phyloP scores from a whole-genome alignment of 257 asterid species.

The Plantago major region DNA sequence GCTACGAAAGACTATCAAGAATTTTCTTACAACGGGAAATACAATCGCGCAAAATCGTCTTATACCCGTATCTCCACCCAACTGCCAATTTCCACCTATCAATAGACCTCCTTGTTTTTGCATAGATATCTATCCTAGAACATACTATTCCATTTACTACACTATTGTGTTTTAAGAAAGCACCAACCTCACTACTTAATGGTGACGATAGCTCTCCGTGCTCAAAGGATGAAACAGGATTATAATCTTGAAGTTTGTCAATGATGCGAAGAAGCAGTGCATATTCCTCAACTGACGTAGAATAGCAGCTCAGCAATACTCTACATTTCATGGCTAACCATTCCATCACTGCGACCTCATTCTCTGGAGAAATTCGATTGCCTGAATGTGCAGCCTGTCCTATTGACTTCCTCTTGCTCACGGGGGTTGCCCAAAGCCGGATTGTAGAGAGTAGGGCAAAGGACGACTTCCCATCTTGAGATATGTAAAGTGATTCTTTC shows the following conservation, averaged over 20 bases:
- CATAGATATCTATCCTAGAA: constrained; percentile 5
- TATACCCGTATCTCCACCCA: constrained; percentile 63
- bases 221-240: constrained; percentile 3
- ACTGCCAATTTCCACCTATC: constrained; percentile 60
- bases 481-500: constrained; percentile 58
- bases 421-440: constrained; percentile 81
- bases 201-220: constrained; percentile 20
- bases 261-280: constrained; percentile 34
- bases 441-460: constrained; percentile 59
- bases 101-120: constrained; percentile 31
- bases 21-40: constrained; percentile 34
- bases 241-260: constrained; percentile 28
- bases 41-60: constrained; percentile 51
- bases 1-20: constrained; percentile 14
- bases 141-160: constrained; percentile 12
- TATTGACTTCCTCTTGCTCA: constrained; percentile 41
- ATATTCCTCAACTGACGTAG: constrained; percentile 59
- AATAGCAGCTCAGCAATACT: constrained; percentile 24
- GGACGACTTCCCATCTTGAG: constrained; percentile 66
- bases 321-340: constrained; percentile 48
- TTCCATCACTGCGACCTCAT: constrained; percentile 47
- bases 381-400: constrained; percentile 62
- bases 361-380: constrained; percentile 44
- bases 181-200: constrained; percentile 33
- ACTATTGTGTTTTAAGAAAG: constrained; percentile 29